Percentiles rank a stretch among this genome's conserved stretches.
Evolutionary conservation across 768 basidiomycete species (phyloP).

Genomic region (Pleurotus cornucopiae): DNA sequence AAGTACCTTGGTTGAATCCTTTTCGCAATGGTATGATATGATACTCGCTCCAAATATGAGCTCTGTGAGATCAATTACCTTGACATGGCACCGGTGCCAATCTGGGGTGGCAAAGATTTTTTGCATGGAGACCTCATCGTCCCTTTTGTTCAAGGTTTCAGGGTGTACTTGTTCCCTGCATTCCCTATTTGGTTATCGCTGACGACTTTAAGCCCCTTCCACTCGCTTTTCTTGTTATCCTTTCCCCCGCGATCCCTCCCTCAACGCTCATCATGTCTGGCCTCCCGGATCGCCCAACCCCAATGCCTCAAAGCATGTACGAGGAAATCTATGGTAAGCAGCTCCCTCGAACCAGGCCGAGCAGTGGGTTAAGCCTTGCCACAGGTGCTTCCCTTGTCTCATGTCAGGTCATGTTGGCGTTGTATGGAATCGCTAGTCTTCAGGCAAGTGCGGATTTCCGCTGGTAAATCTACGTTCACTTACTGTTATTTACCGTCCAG

Average conservation of each 20-base stretch:
- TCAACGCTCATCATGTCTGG: slow-evolving; percentile 1
- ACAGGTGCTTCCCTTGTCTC: not conserved
- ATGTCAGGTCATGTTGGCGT: not conserved
- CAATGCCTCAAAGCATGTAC: not conserved
- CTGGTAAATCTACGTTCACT: not conserved
- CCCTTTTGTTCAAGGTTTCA: no score
- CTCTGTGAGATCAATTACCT: no score
- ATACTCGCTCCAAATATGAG: no score
- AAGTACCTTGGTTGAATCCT: no score
- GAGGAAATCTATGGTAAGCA: slow-evolving; percentile 2
- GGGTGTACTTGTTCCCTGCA: no score
- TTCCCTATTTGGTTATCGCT: no score
- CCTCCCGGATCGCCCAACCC: slow-evolving; percentile 3
- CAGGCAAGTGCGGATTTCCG: not conserved
- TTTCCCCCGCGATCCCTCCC: not conserved
- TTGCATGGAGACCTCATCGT: no score
- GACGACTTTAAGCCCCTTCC: no score
- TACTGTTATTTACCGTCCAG: not conserved
- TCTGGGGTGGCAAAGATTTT: no score
- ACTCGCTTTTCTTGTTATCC: not conserved
- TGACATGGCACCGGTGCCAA: no score
- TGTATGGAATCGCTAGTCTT: slow-evolving; percentile 3
- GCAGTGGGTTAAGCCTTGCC: not conserved
- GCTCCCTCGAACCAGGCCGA: not conserved
- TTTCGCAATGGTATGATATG: no score